Evolutionary conservation across 345 rosid species (phyloP), one percentile per base, ranked within the genome.

Genomic region (Mallotus nudiflorus): DNA sequence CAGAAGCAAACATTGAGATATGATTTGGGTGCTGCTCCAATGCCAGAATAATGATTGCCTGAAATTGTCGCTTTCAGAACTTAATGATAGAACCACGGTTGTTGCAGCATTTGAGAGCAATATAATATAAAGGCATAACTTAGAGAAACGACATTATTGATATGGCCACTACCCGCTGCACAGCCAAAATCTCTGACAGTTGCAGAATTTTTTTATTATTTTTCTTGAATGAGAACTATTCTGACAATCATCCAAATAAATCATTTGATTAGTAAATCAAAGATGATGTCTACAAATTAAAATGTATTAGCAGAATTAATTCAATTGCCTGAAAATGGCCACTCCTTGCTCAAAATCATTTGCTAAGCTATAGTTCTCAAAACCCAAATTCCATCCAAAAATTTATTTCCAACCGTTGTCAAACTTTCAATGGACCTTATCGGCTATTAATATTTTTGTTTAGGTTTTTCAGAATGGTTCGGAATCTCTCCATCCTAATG

Each of bases 201-300:
- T 14, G 69, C 54, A 53, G 75, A 44, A 62, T 62, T 48, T 33
- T n/a, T 33, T 33, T 33, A 33, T 33, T 33, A n/a, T 33, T 33
- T 33, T 33, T 2, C 3, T 2, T 15, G 18, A 48, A 15, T 6
- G 4, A 48, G 20, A 48, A 18, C 66, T 69, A 25, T 31, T 48
- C 66, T 39, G 13, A 52, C 31, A 61, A 48, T 48, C 13, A 16
- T 54, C 59, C 46, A 3, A 46, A 48, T 48, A 29, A 28, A 63
- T 71, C 65, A 65, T 65, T 58, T 56, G 56, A 62, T 39, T 22
- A 69, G 18, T 22, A 68, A 55, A 68, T 14, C 25, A 68, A 55
- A 11, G 5, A 44, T 7, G 20, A 62, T 22, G 5, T 18, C 53
- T 27, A 29, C 29, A 28, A 16, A 9, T 44, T 18, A 16, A 64